Evolutionary conservation across 371 early-diverging fungal genomes (phyloP), one percentile per base, ranked within the genome.

Genomic region (Rozella allomycis): DNA sequence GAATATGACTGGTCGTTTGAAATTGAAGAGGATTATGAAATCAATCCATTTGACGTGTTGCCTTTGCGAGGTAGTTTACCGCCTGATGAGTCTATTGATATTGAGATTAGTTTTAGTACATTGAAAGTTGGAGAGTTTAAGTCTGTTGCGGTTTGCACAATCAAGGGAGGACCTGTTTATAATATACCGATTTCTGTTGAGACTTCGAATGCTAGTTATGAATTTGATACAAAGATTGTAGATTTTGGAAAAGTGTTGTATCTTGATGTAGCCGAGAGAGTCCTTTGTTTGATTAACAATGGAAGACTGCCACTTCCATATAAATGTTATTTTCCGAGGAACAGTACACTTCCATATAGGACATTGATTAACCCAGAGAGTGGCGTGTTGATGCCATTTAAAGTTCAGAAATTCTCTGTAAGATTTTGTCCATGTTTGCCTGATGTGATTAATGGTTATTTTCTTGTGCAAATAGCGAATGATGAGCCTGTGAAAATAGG

Each of bases 121-220:
- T 43, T 52, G 20, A 19, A 34, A n/a, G 34, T 30, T 20, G 45
- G 50, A 10, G 17, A 17, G 2, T 51, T 48, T 32, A 20, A 23
- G 10, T 37, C 30, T 17, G 32, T 35, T 1, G 55, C 50, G 0
- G 8, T 60, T 11, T 56, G 62, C 31, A 58, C 59, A 33, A 60
- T 61, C 3, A 20, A 31, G 1, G 62, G 66, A 1, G 66, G 66
- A 0, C 66, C 66, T 17, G 49, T 53, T 18, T 65, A 65, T 39
- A 52, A 56, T 30, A 26, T 56, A 14, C 2, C 18, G n/a, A 19
- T 65, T 6, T 35, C 37, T 19, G 60, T 58, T 12, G 52, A 54
- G 26, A 54, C 58, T 6, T 58, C 60, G 0, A 17, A 23, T 7
- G 43, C 58, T 11, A 42, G 45, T 18, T 61, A 38, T 35, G 13